Percentiles rank a stretch among this genome's conserved stretches.
Evolutionary conservation across 371 early-diverging fungal genomes (phyloP).

Genomic region (Entomophthora muscae): DNA sequence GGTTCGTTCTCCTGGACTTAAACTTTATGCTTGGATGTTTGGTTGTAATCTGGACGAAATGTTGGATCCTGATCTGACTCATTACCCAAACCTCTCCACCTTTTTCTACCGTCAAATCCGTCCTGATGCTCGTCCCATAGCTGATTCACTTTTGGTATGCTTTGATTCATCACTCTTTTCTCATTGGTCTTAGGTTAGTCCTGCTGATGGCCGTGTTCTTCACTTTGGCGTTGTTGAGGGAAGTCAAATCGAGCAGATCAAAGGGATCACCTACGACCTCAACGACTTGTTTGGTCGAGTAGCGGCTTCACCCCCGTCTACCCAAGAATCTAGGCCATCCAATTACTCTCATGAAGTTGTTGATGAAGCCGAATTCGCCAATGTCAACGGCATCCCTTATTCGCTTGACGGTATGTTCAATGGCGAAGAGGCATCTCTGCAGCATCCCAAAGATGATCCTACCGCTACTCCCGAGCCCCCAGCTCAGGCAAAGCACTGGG

Average conservation of each 20-base stretch:
- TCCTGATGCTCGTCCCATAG: slow-evolving; percentile 55
- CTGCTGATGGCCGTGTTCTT: slow-evolving; percentile 79
- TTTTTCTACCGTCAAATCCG: slow-evolving; percentile 85
- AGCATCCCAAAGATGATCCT: slow-evolving; percentile 11
- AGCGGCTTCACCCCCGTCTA: background rate
- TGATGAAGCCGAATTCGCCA: slow-evolving; percentile 56
- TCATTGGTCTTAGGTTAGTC: slow-evolving; percentile 32
- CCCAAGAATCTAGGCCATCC: slow-evolving; percentile 11
- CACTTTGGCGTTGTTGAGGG: slow-evolving; percentile 70
- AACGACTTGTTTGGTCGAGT: slow-evolving; percentile 65
- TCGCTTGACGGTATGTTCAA: slow-evolving; percentile 70
- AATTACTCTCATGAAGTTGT: slow-evolving; percentile 21
- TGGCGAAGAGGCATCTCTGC: slow-evolving; percentile 14
- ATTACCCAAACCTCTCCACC: slow-evolving; percentile 63
- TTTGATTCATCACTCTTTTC: background rate
- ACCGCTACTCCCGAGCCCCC: background rate
- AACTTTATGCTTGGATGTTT: slow-evolving; percentile 64
- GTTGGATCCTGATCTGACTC: slow-evolving; percentile 53
- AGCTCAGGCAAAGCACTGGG: background rate
- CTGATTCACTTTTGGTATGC: slow-evolving; percentile 39
- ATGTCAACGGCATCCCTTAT: slow-evolving; percentile 84
- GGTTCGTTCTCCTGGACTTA: slow-evolving; percentile 57
- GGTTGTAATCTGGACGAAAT: slow-evolving; percentile 87
- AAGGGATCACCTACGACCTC: slow-evolving; percentile 77
- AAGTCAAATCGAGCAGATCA: slow-evolving; percentile 75